phyloP scores from a whole-genome alignment of 805 yeast genomes.

The Kodamaea jinghongensis region DNA sequence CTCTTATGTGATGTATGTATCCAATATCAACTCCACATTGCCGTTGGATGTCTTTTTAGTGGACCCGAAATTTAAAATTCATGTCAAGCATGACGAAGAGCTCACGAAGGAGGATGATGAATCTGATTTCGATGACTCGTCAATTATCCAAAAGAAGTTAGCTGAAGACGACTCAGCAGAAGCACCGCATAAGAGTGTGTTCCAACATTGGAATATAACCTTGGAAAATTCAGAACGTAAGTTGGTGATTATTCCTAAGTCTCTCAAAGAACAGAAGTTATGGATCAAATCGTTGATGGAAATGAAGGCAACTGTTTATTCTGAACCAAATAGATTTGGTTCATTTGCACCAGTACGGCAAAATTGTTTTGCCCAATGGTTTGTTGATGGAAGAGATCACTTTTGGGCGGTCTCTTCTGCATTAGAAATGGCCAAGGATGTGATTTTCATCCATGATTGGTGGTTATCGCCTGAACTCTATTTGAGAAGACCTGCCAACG shows the following conservation, averaged over 20 bases:
- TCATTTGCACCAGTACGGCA: conserved; percentile 91
- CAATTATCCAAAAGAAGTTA: conserved; percentile 22
- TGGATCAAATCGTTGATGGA: conserved; percentile 75
- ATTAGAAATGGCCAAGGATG: conserved; percentile 88
- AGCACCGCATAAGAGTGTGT: conserved; percentile 40
- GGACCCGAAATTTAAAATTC: conserved; percentile 69
- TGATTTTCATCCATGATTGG: conserved; percentile 95
- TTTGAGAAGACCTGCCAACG: conserved; percentile 89
- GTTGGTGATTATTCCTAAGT: conserved; percentile 65
- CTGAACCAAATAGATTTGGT: conserved; percentile 68
- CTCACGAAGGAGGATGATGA: conserved; percentile 34
- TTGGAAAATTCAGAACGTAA: conserved; percentile 78
- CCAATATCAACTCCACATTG: conserved; percentile 80
- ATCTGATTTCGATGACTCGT: conserved; percentile 46
- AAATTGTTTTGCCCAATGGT: conserved; percentile 90
- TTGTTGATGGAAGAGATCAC: conserved; percentile 94
- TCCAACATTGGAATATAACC: conserved; percentile 50
- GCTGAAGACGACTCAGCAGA: conserved; percentile 24
- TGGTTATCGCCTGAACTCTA: conserved; percentile 96
- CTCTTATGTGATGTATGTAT: conserved; percentile 80
- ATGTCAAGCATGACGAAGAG: conserved; percentile 36
- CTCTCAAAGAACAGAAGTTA: conserved; percentile 57
- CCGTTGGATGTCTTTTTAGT: conserved; percentile 89
- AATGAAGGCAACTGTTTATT: conserved; percentile 76
- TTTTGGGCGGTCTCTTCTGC: conserved; percentile 96